These are phyloP conservation scores for Mimosa pudica DNA, from an alignment of 306 rosid genomes.

Conservation along the genomic window DNA sequence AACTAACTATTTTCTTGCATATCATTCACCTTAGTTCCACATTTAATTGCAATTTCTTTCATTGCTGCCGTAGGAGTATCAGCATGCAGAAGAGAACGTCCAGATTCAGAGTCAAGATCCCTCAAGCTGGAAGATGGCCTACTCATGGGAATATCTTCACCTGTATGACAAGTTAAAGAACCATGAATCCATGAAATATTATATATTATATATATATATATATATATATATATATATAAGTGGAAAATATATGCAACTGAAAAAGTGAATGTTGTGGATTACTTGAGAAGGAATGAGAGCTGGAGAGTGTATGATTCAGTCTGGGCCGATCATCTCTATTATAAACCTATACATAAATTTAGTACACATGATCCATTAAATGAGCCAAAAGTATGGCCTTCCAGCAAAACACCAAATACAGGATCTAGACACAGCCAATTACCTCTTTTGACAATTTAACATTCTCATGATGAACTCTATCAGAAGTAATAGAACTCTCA, in stretches of 20 bases:
- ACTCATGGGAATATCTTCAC: constrained; percentile 68
- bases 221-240: neutral
- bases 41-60: constrained; percentile 86
- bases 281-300: constrained; percentile 75
- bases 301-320: constrained; percentile 58
- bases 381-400: constrained; percentile 26
- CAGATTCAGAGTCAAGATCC: constrained; percentile 74
- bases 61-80: constrained; percentile 69
- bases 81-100: constrained; percentile 52
- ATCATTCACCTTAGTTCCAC: constrained; percentile 80
- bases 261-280: constrained; percentile 40
- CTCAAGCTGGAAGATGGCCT: constrained; percentile 72
- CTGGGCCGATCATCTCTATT: constrained; percentile 86
- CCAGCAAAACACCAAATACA: constrained; percentile 30
- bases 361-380: constrained; percentile 17
- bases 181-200: constrained; percentile 1
- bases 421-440: neutral
- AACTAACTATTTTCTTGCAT: constrained; percentile 31
- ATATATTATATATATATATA: neutral
- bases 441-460: constrained; percentile 69
- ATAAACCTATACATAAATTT: constrained; percentile 64
- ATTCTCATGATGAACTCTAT: constrained; percentile 71
- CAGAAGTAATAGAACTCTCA: constrained; percentile 71
- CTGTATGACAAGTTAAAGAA: constrained; percentile 49
- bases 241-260: constrained; percentile 10